Evolutionary conservation across 441 rosid species (phyloP).

Genomic region (Pelargonium cotyledonis): DNA sequence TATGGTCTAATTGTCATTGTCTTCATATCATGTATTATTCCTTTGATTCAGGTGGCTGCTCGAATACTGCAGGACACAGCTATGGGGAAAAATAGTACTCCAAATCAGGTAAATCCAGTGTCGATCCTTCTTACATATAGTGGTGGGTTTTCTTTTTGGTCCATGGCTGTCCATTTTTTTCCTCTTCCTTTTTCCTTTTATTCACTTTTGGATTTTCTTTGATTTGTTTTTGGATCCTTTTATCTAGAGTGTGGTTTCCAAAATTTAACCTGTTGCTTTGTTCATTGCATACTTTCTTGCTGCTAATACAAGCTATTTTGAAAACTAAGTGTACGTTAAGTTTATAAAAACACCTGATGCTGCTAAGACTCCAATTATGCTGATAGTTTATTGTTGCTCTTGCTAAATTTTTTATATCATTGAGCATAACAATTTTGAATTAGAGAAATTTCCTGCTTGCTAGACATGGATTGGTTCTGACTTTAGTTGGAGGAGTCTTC

Average conservation of each 20-base stretch:
- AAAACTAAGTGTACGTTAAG: neutral
- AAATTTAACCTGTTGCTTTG: neutral
- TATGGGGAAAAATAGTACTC: constrained; percentile 70
- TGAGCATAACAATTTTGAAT: neutral
- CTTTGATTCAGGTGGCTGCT: constrained; percentile 66
- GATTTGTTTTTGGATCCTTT: too few relatives aligned
- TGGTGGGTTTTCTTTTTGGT: constrained; percentile 7
- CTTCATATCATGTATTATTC: neutral
- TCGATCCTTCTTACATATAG: neutral
- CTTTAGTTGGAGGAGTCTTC: neutral
- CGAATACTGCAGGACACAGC: constrained; percentile 96
- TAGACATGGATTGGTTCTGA: neutral
- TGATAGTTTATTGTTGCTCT: neutral
- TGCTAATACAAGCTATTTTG: neutral
- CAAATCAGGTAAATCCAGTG: constrained; percentile 60
- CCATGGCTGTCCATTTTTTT: neutral
- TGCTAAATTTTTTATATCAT: neutral
- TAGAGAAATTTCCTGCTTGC: neutral
- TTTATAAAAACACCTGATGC: neutral
- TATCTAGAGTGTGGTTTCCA: too few relatives aligned
- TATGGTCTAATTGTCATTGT: too few relatives aligned
- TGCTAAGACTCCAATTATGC: neutral
- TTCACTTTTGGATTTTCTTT: too few relatives aligned
- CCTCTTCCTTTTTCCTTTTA: neutral
- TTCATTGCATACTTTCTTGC: neutral